A percentile compares a stretch with the other conserved stretches of the same genome.
phyloP scores from a whole-genome alignment of 768 basidiomycete genomes.

The Cubamyces lactineus region DNA sequence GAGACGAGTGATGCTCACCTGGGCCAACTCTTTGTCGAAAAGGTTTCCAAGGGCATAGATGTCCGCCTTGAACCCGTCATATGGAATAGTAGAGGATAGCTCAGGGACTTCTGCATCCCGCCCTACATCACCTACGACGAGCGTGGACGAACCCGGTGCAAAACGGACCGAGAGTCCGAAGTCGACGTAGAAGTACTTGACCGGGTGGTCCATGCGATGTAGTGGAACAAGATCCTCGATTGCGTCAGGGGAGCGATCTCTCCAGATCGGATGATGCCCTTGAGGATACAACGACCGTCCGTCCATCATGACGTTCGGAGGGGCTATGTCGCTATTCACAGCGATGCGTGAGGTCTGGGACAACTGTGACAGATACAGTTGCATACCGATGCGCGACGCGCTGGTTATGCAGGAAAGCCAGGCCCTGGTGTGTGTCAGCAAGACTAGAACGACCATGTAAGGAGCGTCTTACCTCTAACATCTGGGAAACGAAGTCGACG shows the following conservation, averaged over 20 bases:
- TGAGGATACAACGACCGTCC: slow-evolving; percentile 19
- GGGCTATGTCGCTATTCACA: slow-evolving; percentile 25
- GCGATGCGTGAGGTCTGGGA: background rate
- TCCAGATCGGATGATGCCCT: slow-evolving; percentile 30
- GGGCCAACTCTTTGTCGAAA: slow-evolving; percentile 24
- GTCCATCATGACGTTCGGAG: slow-evolving; percentile 30
- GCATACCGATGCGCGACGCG: slow-evolving; percentile 28
- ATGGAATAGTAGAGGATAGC: slow-evolving; percentile 24
- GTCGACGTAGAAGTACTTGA: slow-evolving; percentile 35
- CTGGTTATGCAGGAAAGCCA: slow-evolving; percentile 23
- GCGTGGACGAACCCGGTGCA: slow-evolving; percentile 9
- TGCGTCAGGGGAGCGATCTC: slow-evolving; percentile 37
- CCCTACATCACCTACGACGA: slow-evolving; percentile 25
- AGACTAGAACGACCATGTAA: too few relatives aligned
- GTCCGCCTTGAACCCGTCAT: slow-evolving; percentile 33
- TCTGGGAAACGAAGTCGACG: slow-evolving; percentile 19
- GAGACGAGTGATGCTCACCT: slow-evolving; percentile 12
- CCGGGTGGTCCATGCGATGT: slow-evolving; percentile 39
- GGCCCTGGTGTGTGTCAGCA: slow-evolving; percentile 22
- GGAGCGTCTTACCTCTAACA: slow-evolving; percentile 4
- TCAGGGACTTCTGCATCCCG: slow-evolving; percentile 33
- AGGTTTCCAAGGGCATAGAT: slow-evolving; percentile 33
- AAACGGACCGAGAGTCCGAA: slow-evolving; percentile 29
- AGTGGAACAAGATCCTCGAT: slow-evolving; percentile 33
- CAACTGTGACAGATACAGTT: too few relatives aligned